phyloP scores from a whole-genome alignment of 306 rosid genomes.

The Fragaria nilgerrensis region DNA sequence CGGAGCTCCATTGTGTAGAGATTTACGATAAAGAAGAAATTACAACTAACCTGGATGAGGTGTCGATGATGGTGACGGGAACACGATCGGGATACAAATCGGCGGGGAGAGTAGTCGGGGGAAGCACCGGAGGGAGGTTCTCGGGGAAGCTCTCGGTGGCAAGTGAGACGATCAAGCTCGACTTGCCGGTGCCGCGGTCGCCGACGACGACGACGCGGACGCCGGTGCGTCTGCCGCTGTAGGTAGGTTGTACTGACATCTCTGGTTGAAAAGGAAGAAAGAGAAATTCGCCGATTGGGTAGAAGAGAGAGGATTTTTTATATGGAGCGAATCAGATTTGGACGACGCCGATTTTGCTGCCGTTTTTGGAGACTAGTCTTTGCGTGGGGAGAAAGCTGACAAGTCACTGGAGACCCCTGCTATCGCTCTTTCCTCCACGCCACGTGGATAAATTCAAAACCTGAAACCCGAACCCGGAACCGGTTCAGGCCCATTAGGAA shows the following conservation, averaged over 20 bases:
- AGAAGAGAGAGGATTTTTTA: background rate
- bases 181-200: slow-evolving; percentile 64
- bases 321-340: background rate
- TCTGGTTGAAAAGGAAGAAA: background rate
- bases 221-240: slow-evolving; percentile 27
- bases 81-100: slow-evolving; percentile 65
- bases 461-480: background rate
- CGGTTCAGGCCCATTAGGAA: background rate
- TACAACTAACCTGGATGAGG: slow-evolving; percentile 56
- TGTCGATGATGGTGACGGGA: slow-evolving; percentile 72
- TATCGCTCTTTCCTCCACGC: background rate
- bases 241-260: background rate
- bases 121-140: slow-evolving; percentile 55
- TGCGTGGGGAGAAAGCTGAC: background rate
- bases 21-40: background rate
- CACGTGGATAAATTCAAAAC: background rate
- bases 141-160: slow-evolving; percentile 67
- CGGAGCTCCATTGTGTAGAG: background rate
- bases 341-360: slow-evolving; percentile 8
- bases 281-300: background rate
- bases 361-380: background rate
- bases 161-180: slow-evolving; percentile 63
- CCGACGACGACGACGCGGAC: slow-evolving; percentile 75
- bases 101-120: slow-evolving; percentile 66
- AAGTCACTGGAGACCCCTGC: background rate